Evolutionary conservation across 106 monocot species (phyloP).

Genomic region (Iris macrosiphon): DNA sequence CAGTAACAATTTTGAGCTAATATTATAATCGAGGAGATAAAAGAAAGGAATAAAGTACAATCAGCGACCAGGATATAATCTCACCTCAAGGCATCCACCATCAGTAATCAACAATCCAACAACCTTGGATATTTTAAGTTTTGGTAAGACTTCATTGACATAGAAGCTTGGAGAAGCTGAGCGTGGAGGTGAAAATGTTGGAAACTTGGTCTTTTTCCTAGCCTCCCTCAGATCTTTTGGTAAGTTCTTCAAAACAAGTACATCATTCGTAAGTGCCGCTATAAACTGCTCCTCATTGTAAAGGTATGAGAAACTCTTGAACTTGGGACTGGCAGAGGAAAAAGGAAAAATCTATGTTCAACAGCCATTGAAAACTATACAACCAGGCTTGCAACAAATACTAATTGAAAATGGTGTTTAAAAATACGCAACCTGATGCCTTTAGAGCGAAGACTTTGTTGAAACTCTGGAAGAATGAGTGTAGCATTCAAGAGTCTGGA

Average conservation of each 20-base stretch:
- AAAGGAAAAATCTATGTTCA: slow-evolving; percentile 2
- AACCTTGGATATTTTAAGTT: slow-evolving; percentile 60
- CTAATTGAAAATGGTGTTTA: neutral
- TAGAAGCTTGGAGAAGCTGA: slow-evolving; percentile 48
- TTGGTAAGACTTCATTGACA: slow-evolving; percentile 52
- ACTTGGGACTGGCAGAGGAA: slow-evolving; percentile 39
- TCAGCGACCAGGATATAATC: no score
- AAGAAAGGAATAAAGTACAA: neutral
- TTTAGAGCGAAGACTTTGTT: slow-evolving; percentile 65
- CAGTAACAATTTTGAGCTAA: no score
- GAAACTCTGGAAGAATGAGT: slow-evolving; percentile 74
- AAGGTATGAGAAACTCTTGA: slow-evolving; percentile 82
- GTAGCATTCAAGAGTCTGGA: slow-evolving; percentile 84
- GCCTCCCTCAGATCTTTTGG: slow-evolving; percentile 56
- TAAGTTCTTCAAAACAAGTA: slow-evolving; percentile 55
- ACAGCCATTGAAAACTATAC: neutral
- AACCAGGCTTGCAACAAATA: no score
- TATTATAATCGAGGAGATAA: no score
- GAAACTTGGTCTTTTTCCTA: slow-evolving; percentile 59
- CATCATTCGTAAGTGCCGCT: slow-evolving; percentile 59
- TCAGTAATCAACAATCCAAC: slow-evolving; percentile 45
- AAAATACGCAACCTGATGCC: slow-evolving; percentile 43
- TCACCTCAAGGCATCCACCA: slow-evolving; percentile 85
- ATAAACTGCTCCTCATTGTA: slow-evolving; percentile 77
- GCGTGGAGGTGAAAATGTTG: slow-evolving; percentile 41